Evolutionary conservation across 2,329 filamentous ascomycete genomes (phyloP).

Genomic region (Onygenales sp.): DNA sequence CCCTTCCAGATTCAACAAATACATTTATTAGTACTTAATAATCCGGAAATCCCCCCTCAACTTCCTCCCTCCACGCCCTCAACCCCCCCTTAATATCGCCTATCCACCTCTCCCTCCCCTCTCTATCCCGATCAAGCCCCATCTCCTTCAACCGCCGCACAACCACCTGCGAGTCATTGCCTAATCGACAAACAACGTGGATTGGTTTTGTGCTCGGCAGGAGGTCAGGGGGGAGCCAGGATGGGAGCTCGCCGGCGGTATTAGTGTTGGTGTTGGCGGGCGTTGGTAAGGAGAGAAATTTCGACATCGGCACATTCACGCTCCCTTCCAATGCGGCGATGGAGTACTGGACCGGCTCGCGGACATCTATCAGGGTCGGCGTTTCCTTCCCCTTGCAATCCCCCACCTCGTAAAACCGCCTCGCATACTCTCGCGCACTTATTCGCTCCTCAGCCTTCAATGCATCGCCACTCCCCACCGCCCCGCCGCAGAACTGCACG

Average conservation of each 20-base stretch:
- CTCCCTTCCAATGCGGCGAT: conserved; percentile 68
- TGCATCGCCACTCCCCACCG: conserved; percentile 43
- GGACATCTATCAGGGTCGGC: conserved; percentile 67
- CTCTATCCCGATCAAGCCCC: conserved; percentile 18
- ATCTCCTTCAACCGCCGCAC: conserved; percentile 33
- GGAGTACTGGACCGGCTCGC: conserved; percentile 75
- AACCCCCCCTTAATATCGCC: conserved; percentile 35
- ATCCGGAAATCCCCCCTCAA: conserved; percentile 33
- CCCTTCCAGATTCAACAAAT: neutral
- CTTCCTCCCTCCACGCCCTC: conserved; percentile 32
- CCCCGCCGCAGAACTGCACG: conserved; percentile 67
- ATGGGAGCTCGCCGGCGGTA: neutral
- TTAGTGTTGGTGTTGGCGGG: neutral
- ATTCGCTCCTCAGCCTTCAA: conserved; percentile 59
- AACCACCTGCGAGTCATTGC: conserved; percentile 40
- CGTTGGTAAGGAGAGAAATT: conserved; percentile 23
- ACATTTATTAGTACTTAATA: conserved; percentile 18
- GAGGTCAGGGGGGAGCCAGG: conserved; percentile 22
- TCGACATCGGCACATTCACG: conserved; percentile 47
- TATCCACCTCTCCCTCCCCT: conserved; percentile 24
- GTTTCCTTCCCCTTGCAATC: conserved; percentile 8
- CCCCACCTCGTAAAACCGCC: conserved; percentile 7
- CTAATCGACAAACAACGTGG: conserved; percentile 39
- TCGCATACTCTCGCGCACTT: conserved; percentile 51
- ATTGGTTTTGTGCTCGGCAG: conserved; percentile 18